Conservation (phyloP, 2,329 filamentous ascomycete genomes). For the Hymenotorrendiella dingleyae region DNA sequence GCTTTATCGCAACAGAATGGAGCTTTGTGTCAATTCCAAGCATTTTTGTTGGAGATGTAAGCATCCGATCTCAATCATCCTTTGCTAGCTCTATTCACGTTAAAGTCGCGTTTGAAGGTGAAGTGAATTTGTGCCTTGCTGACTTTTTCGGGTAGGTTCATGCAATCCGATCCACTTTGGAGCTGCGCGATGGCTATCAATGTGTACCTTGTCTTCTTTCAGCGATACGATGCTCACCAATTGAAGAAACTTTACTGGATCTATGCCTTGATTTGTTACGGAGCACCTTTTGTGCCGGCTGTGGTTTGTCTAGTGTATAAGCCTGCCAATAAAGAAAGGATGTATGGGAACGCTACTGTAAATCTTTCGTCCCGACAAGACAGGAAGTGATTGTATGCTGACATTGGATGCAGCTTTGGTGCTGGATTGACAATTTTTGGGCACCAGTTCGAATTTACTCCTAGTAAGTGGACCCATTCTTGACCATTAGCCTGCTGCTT, state of each 20-base stretch:
- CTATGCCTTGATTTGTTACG: slow-evolving; percentile 50
- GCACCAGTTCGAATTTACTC: slow-evolving; percentile 66
- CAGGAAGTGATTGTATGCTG: too few relatives aligned
- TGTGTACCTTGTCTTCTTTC: slow-evolving; percentile 55
- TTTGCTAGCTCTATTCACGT: too few relatives aligned
- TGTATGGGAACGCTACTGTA: slow-evolving; percentile 35
- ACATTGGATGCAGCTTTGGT: slow-evolving; percentile 62
- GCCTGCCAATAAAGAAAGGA: slow-evolving; percentile 26
- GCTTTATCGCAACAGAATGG: slow-evolving; percentile 28
- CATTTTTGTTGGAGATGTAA: slow-evolving; percentile 72
- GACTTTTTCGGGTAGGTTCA: slow-evolving; percentile 52
- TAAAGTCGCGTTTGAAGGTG: too few relatives aligned
- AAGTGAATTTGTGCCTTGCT: too few relatives aligned
- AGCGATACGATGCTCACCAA: slow-evolving; percentile 43
- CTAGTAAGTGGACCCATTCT: too few relatives aligned
- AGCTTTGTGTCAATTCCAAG: slow-evolving; percentile 61
- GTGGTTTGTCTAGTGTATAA: slow-evolving; percentile 48
- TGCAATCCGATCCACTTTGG: slow-evolving; percentile 47
- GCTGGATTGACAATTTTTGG: slow-evolving; percentile 65
- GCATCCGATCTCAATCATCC: too few relatives aligned
- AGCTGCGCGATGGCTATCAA: slow-evolving; percentile 56
- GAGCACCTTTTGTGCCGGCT: slow-evolving; percentile 47
- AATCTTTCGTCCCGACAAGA: too few relatives aligned
- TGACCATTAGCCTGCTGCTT: too few relatives aligned
- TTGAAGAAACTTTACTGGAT: slow-evolving; percentile 48